Evolutionary conservation across 2,329 filamentous ascomycete genomes (phyloP), one percentile per base, ranked within the genome.

Genomic region (Venturia effusa): DNA sequence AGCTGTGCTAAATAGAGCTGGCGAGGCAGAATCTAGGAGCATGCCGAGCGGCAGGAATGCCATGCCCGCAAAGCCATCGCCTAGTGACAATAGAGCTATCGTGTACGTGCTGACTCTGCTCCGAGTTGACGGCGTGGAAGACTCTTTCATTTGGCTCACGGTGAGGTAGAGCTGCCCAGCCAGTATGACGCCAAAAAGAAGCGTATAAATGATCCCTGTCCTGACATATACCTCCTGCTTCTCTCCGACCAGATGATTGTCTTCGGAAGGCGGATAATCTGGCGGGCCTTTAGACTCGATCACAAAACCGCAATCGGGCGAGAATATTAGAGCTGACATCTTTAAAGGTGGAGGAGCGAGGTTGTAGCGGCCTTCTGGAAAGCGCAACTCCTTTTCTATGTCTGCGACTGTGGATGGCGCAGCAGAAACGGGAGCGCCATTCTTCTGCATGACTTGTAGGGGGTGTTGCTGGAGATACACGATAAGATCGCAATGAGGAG

Each of bases 401-500:
- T 59, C 34, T 59, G 11, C 22, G 54, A 51, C 61, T 65, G n/a
- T 61, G 45, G 45, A 41, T 37, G 37, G 37, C 6, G 19, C 67
- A 64, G 67, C n/a, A 66, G 64, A 6, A 64, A 59, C 34, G 67
- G 66, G 27, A 70, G 66, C 30, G 69, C 71, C n/a, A 67, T 68
- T 30, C 64, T 67, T 13, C 66, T 64, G 63, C 66, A 64, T 68
- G 71, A 61, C 39, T 6, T 65, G 61, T 2, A 74, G 61, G 1
- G 85, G 84, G 66, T 88, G 82, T 48, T 93, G 81, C 72, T 97
- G 94, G 37, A 93, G 79, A 74, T 92, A 97, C 63, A 96, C 78
- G 61, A 99, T 78, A 71, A 91, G 91, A 74, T 99, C 94, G 80
- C 94, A 99, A 69, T 90, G 88, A 0, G 91, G 90, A 40, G 82